A percentile compares a stretch with the other conserved stretches of the same genome.
phyloP scores from a whole-genome alignment of 2,329 filamentous ascomycete species.

The Lizonia empirigonia region DNA sequence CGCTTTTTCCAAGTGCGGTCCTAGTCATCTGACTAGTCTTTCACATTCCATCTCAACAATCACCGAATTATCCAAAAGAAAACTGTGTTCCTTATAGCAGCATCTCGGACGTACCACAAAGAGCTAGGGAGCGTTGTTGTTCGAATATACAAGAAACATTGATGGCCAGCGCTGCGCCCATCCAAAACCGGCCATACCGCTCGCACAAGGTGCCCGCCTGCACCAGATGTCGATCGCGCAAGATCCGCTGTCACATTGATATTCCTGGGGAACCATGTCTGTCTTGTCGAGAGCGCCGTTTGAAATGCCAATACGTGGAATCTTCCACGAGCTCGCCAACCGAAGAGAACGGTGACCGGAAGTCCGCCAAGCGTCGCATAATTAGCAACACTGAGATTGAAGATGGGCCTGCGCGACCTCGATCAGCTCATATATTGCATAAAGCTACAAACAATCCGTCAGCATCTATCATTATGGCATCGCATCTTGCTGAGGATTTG shows the following conservation, averaged over 20 bases:
- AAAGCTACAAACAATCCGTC: constrained; percentile 40
- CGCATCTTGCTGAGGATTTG: constrained; percentile 50
- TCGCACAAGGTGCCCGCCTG: constrained; percentile 53
- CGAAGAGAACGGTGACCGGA: constrained; percentile 30
- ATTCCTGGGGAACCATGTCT: constrained; percentile 48
- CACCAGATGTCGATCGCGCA: constrained; percentile 49
- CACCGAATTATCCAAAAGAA: constrained; percentile 1
- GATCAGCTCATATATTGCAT: constrained; percentile 36
- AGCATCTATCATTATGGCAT: constrained; percentile 48
- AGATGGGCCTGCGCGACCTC: constrained; percentile 27
- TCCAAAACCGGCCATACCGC: constrained; percentile 50
- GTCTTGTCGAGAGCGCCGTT: constrained; percentile 46
- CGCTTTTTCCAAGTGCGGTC: neutral
- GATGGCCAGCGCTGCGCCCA: constrained; percentile 41
- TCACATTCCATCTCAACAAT: constrained; percentile 13
- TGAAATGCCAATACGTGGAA: constrained; percentile 48
- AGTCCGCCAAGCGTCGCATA: constrained; percentile 36
- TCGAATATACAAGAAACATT: constrained; percentile 9
- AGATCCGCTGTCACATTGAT: constrained; percentile 51
- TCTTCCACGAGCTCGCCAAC: constrained; percentile 29
- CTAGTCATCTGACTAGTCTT: constrained; percentile 17
- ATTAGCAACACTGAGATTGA: constrained; percentile 32
- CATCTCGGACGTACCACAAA: too few relatives aligned
- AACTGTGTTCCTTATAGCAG: neutral
- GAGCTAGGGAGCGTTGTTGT: neutral